Evolutionary conservation across 768 basidiomycete species (phyloP).

Genomic region (Pleurotus cornucopiae): DNA sequence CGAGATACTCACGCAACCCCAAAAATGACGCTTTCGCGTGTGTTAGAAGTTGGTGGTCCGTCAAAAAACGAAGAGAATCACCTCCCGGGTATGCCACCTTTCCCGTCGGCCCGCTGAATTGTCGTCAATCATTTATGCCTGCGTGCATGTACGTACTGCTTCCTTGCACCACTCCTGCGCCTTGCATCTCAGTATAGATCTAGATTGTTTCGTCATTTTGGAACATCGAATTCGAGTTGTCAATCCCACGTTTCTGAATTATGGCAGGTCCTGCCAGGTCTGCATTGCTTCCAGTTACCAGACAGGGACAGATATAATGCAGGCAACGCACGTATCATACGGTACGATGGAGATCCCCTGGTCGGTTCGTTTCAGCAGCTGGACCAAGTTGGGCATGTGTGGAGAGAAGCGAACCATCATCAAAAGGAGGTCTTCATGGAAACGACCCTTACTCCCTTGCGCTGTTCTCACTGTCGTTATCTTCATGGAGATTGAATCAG

Average conservation of each 20-base stretch:
- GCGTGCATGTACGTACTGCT: too few relatives aligned
- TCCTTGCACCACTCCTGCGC: too few relatives aligned
- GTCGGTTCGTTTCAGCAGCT: not conserved
- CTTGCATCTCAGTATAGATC: too few relatives aligned
- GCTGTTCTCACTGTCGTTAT: constrained; percentile 5
- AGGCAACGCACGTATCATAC: not conserved
- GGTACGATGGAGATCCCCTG: not conserved
- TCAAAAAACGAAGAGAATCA: too few relatives aligned
- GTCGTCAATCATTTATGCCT: too few relatives aligned
- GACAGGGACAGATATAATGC: not conserved
- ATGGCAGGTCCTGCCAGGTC: not conserved
- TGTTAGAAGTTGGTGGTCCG: too few relatives aligned
- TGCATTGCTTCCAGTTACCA: not conserved
- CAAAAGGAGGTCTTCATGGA: not conserved
- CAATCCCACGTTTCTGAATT: not conserved
- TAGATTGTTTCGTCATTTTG: not conserved
- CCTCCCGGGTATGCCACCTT: too few relatives aligned
- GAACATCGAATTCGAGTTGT: not conserved
- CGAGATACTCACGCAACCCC: not conserved
- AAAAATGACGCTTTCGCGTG: too few relatives aligned
- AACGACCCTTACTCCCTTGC: not conserved
- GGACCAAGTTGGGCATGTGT: not conserved
- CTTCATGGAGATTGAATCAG: not conserved
- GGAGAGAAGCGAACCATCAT: not conserved
- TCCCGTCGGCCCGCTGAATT: too few relatives aligned